Evolutionary conservation across 495 filamentous ascomycete species (phyloP), one percentile per base, ranked within the genome.

Genomic region (Daldinia caldariorum): DNA sequence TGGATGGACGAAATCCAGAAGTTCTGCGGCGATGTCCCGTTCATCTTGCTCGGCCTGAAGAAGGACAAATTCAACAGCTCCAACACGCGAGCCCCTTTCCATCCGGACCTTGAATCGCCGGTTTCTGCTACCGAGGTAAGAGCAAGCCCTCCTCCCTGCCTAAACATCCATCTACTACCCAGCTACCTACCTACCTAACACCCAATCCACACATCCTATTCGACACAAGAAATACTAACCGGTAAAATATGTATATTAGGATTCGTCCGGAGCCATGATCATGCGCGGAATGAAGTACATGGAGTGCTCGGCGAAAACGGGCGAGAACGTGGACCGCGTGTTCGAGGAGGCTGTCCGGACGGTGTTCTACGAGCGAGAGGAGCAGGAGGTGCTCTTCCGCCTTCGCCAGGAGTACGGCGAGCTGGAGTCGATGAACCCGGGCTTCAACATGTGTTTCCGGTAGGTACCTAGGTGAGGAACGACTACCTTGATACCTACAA

Each of bases 41-140:
- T 75, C 32, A 65, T 77, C 13, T 56, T 77, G 31, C 58, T 77
- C 9, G 75, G 75, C 35, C 55, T 70, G 26, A 77, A 77, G 72
- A 75, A 68, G 16, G 75, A 77, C 53, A 57, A 45, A 8, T 65
- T 70, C 41, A 37, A 47, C 6, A 64, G 69, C 13, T 6, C 58
- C 6, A 59, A 67, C 12, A 58, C 73, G 16, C 56, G 64, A 41
- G 59, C 61, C 0, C 72, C 72, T 14, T 49, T 73, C 0, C 70
- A 65, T 38, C 69, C 64, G 0, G 26, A 69, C 5, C 26, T 75
- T 18, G 39, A 66, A 3, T 32, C 57, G 5, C 64, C 55, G 2
- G 38, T 69, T 47, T 60, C 61, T 14, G 39, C 60, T 1, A 45
- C 61, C 1, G 39, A 69, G 54, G 74, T 74, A 37, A 43, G 63